Conservation (phyloP, 148 eudicot genomes). For the Vaccinium darrowii region DNA sequence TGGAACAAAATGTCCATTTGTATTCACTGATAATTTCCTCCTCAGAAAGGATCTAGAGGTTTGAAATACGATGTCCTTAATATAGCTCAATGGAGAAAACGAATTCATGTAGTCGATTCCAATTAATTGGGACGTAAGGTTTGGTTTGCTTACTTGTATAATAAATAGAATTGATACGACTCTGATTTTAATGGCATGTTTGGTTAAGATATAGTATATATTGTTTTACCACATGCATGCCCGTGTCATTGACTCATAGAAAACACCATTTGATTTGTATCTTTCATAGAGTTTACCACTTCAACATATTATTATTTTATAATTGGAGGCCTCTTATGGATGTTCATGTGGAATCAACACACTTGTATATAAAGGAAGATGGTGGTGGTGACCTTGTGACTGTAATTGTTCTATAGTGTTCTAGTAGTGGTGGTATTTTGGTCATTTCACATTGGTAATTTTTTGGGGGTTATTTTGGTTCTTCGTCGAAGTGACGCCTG, state of each 20-base stretch:
- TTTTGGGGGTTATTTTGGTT: no score
- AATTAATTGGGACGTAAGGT: background rate
- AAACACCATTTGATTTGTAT: background rate
- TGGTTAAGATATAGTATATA: background rate
- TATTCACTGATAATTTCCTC: background rate
- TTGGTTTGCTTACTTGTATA: background rate
- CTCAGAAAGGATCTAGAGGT: background rate
- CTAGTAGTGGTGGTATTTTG: no score
- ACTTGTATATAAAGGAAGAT: no score
- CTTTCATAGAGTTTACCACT: background rate
- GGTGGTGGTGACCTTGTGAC: no score
- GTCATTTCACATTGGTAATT: no score
- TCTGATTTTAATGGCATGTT: background rate
- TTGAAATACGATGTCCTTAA: background rate
- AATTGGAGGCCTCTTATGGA: background rate
- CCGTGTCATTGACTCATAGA: background rate
- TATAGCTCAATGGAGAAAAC: background rate
- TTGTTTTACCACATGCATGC: background rate
- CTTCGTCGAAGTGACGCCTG: no score
- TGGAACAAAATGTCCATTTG: background rate
- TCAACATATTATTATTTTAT: background rate
- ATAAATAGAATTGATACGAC: background rate
- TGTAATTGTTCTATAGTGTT: no score
- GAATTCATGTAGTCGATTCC: background rate
- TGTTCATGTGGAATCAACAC: background rate